Percentiles rank a stretch among this genome's conserved stretches.
Conservation (phyloP, 2,329 filamentous ascomycete genomes). For the Monilinia polystroma region DNA sequence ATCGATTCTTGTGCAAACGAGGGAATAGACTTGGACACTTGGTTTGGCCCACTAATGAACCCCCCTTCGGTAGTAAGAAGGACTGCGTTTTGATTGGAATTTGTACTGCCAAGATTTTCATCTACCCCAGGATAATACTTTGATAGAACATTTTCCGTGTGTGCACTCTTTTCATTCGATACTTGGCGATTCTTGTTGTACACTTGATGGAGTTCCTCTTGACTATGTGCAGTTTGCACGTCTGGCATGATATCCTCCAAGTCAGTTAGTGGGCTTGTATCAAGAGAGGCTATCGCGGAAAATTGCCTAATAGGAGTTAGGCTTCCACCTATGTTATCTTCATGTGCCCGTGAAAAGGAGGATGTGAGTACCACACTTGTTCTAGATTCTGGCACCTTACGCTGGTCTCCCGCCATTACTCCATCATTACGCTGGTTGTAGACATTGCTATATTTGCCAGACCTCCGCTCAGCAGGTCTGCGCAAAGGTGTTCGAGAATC, state of each 20-base stretch:
- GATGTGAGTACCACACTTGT: background rate
- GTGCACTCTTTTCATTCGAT: background rate
- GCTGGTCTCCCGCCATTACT: background rate
- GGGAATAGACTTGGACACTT: background rate
- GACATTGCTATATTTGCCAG: background rate
- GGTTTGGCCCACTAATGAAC: background rate
- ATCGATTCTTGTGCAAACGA: constrained; percentile 19
- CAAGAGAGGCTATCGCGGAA: constrained; percentile 12
- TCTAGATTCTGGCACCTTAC: background rate
- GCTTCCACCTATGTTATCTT: background rate
- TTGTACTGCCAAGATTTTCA: background rate
- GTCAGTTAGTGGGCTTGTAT: constrained; percentile 19
- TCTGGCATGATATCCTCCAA: constrained; percentile 13
- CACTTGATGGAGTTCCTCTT: constrained; percentile 13
- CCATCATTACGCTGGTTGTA: background rate
- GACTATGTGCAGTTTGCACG: constrained; percentile 9
- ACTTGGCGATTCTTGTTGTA: constrained; percentile 11
- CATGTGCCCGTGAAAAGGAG: background rate
- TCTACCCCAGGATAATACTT: constrained; percentile 8
- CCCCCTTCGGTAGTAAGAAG: background rate
- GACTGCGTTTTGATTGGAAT: background rate
- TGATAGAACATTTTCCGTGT: background rate
- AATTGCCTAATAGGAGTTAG: constrained; percentile 20
- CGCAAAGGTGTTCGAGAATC: background rate
- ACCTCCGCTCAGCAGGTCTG: constrained; percentile 15